These are phyloP conservation scores for Microthlaspi erraticum DNA, from an alignment of 345 rosid genomes.

Conservation along the genomic window DNA sequence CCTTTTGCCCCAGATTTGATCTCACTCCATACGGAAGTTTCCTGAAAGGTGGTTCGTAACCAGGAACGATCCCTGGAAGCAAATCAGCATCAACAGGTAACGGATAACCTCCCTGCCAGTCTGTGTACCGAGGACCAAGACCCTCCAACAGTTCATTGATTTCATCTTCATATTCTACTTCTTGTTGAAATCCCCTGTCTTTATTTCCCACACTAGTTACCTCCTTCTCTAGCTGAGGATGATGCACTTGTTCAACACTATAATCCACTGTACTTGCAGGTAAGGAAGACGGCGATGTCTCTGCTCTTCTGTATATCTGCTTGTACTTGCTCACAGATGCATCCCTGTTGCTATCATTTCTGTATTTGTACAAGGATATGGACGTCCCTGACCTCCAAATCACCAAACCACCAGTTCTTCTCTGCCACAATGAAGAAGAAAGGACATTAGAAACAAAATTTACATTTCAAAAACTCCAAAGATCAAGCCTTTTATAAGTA, in stretches of 20 bases:
- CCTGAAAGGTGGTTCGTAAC: constrained; percentile 87
- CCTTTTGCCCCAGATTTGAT: constrained; percentile 63
- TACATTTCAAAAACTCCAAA: constrained; percentile 7
- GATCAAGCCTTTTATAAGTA: constrained; percentile 33
- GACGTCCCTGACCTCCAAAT: constrained; percentile 96
- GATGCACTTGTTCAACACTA: constrained; percentile 38
- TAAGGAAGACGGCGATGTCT: constrained; percentile 40
- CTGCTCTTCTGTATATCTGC: constrained; percentile 55
- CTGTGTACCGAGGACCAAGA: constrained; percentile 87
- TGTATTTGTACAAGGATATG: constrained; percentile 73
- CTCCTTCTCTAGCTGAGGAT: constrained; percentile 43
- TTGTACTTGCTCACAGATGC: constrained; percentile 55
- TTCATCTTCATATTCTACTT: constrained; percentile 77
- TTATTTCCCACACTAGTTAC: constrained; percentile 36
- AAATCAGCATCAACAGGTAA: constrained; percentile 93
- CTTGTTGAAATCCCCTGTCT: constrained; percentile 42
- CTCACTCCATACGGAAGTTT: constrained; percentile 90
- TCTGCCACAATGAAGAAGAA: constrained; percentile 51
- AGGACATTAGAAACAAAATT: background rate
- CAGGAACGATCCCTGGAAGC: constrained; percentile 84
- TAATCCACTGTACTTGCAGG: constrained; percentile 35
- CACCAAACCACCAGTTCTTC: constrained; percentile 95
- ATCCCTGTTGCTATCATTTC: constrained; percentile 68
- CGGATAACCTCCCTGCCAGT: constrained; percentile 87
- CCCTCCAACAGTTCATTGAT: constrained; percentile 73